Conservation (phyloP, 345 rosid species). For the Lenwebbia sp. region DNA sequence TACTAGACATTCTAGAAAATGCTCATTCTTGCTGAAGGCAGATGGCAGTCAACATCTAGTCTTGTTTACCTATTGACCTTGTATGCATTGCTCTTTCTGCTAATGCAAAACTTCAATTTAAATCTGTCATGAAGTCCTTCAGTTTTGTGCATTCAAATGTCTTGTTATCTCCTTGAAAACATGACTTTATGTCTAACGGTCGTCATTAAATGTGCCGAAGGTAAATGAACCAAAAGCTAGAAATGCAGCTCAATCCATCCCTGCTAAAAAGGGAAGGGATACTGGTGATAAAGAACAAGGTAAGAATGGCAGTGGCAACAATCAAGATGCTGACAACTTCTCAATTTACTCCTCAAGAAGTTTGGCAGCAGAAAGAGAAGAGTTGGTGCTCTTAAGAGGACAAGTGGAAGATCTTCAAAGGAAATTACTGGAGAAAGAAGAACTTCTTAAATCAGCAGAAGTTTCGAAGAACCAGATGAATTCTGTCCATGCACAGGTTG, state of each 20-base stretch:
- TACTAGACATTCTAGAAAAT: not conserved
- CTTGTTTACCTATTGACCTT: not conserved
- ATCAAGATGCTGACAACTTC: slow-evolving; percentile 38
- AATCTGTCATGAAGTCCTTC: not conserved
- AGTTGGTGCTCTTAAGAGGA: slow-evolving; percentile 47
- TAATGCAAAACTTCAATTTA: not conserved
- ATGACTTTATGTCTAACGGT: not conserved
- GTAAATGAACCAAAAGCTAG: slow-evolving; percentile 50
- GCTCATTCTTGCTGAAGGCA: not conserved
- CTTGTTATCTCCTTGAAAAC: not conserved
- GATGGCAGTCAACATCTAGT: not conserved
- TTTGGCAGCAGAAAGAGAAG: slow-evolving; percentile 51
- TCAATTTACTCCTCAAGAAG: slow-evolving; percentile 36
- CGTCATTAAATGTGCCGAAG: slow-evolving; percentile 8
- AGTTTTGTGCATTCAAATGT: not conserved
- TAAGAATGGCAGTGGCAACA: slow-evolving; percentile 18
- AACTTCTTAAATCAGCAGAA: slow-evolving; percentile 62
- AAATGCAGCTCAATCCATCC: slow-evolving; percentile 44
- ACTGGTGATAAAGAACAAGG: slow-evolving; percentile 32
- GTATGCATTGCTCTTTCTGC: not conserved
- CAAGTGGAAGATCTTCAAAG: slow-evolving; percentile 66
- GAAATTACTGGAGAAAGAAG: slow-evolving; percentile 75
- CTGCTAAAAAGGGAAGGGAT: slow-evolving; percentile 58
- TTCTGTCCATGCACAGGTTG: slow-evolving; percentile 35
- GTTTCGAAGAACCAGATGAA: slow-evolving; percentile 36